Conservation (phyloP, 345 rosid species). For the Eucalyptus coolabah region DNA sequence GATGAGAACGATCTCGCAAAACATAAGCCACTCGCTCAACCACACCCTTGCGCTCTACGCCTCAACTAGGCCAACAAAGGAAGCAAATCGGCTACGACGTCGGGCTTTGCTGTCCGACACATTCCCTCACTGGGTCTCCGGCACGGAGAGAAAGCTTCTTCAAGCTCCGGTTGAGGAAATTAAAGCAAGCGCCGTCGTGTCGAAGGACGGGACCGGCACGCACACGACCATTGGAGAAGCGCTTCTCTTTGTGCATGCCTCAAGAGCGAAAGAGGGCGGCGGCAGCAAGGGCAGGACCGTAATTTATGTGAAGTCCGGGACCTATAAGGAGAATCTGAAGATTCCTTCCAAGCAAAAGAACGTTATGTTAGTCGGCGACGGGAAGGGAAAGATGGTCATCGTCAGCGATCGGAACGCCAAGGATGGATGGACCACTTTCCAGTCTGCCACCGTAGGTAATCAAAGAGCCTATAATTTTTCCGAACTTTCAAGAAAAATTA, state of each 20-base stretch:
- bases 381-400: not conserved
- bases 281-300: not conserved
- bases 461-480: not conserved
- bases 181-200: not conserved
- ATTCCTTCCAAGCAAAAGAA: not conserved
- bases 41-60: not conserved
- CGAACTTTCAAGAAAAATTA: not conserved
- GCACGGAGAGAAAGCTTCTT: not conserved
- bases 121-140: not conserved
- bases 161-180: not conserved
- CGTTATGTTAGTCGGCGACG: not conserved
- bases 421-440: not conserved
- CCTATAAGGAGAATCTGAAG: not conserved
- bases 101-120: not conserved
- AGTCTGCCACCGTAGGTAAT: constrained; percentile 1
- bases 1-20: not conserved
- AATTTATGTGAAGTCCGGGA: not conserved
- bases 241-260: not conserved
- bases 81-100: not conserved
- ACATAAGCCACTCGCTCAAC: not conserved
- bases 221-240: not conserved
- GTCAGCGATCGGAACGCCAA: not conserved
- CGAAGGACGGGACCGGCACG: not conserved
- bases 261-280: not conserved
- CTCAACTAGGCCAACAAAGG: not conserved